Base-by-base conservation (phyloP, 257 asterid genomes). In the Solanum medicagineum region DNA sequence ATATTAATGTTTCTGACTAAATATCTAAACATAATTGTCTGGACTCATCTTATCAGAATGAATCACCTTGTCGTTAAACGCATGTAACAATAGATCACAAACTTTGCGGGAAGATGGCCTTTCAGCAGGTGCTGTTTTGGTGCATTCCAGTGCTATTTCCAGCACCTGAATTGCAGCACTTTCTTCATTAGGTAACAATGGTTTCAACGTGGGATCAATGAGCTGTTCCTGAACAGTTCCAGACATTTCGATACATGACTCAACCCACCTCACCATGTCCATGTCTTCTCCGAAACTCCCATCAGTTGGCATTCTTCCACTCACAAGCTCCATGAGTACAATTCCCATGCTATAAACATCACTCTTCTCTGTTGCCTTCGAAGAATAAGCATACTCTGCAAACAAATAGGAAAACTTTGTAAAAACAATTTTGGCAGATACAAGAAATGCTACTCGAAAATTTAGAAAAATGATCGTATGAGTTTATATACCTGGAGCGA, bases 291-390 rank as follows among this genome's bases (percentile, higher is more conserved):
- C 96, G 53, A 96, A 96, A 71, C 90, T 90, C 84, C 93, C 92
- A 79, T 92, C 95, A 16, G 98, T 96, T 29, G 99, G 99, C 96
- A 90, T 91, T 87, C 97, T 92, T 83, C 99, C 98, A 13, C 91
- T 91, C 60, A 96, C 94, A 9, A 96, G 91, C 94, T 96, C 99
- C 96, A 94, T 91, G 3, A 96, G 93, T 93, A 96, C 99, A 66
- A 96, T 93, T 9, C 98, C 99, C 95, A 94, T 93, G 94, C 98
- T 96, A 92, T 96, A 96, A 16, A 94, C 98, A 81, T 96, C 99
- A 54, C 98, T 93, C 80, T 93, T 96, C 85, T 96, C 99, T 0
- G 95, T 91, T 6, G 99, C 97, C 83, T 91, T 96, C 89, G 92
- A 74, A 32, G 99, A 96, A 81, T 94, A 94, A 8, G 97, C 98